Evolutionary conservation across 129 eudicot species (phyloP).

Genomic region (Arctium minus): DNA sequence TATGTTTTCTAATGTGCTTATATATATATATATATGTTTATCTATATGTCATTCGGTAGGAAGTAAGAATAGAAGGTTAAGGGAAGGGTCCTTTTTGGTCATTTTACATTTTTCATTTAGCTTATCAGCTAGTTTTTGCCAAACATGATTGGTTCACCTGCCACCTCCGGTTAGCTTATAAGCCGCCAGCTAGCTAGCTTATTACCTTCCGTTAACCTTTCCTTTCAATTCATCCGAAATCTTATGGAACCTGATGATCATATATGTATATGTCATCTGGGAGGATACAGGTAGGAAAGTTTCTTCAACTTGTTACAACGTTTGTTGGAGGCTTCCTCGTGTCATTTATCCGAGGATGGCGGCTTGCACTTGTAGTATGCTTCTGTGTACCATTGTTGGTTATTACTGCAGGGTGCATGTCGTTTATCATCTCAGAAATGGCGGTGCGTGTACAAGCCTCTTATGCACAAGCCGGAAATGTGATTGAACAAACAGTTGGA

Average conservation of each 20-base stretch:
- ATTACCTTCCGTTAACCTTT: too few species aligned
- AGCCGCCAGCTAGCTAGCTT: too few species aligned
- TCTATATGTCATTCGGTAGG: too few species aligned
- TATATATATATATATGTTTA: too few species aligned
- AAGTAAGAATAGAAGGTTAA: too few species aligned
- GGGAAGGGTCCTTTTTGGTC: too few species aligned
- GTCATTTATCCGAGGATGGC: constrained; percentile 61
- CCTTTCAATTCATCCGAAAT: too few species aligned
- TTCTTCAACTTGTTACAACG: constrained; percentile 36
- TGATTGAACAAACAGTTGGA: constrained; percentile 52
- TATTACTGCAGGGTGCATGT: constrained; percentile 37
- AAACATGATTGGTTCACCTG: too few species aligned
- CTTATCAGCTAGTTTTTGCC: too few species aligned
- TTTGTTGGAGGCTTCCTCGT: constrained; percentile 44
- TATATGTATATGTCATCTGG: neutral
- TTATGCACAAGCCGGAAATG: constrained; percentile 51
- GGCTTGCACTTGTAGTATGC: constrained; percentile 35
- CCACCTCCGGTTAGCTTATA: too few species aligned
- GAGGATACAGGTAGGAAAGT: constrained; percentile 44
- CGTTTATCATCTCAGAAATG: constrained; percentile 29
- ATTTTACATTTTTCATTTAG: too few species aligned
- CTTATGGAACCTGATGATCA: too few species aligned
- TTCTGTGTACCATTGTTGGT: constrained; percentile 36
- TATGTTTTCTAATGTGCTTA: neutral
- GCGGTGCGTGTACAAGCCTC: constrained; percentile 40